These are phyloP conservation scores for Saxispiralis lemnorum DNA, from an alignment of 495 filamentous ascomycete species.

Conservation along the genomic window DNA sequence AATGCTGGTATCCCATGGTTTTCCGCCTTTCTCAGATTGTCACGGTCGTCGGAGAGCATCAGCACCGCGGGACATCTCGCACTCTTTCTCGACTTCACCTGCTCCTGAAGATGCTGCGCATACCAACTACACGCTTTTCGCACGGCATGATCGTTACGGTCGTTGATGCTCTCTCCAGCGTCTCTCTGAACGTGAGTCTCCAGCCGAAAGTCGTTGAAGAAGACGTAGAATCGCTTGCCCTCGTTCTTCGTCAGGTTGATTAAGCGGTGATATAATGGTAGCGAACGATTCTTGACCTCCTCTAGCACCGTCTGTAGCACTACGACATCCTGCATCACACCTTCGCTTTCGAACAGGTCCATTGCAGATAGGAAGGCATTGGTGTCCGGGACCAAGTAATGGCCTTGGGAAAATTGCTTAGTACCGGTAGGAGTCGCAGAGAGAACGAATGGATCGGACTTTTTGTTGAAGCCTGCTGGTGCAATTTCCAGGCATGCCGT, in stretches of 20 bases:
- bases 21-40: conserved; percentile 69
- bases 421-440: conserved; percentile 75
- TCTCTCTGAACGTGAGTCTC: conserved; percentile 72
- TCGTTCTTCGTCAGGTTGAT: conserved; percentile 78
- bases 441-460: conserved; percentile 61
- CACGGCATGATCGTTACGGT: conserved; percentile 86
- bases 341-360: conserved; percentile 81
- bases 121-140: conserved; percentile 82
- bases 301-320: conserved; percentile 91
- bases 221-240: conserved; percentile 92
- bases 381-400: conserved; percentile 90
- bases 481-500: conserved; percentile 48
- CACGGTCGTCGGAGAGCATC: conserved; percentile 84
- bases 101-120: conserved; percentile 51
- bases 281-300: conserved; percentile 79
- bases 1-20: conserved; percentile 42
- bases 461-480: conserved; percentile 59
- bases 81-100: conserved; percentile 34
- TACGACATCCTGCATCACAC: conserved; percentile 82
- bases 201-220: conserved; percentile 93
- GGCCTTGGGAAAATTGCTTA: conserved; percentile 61
- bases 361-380: conserved; percentile 91
- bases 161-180: conserved; percentile 77
- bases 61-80: conserved; percentile 58
- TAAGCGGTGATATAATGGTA: conserved; percentile 88